These are phyloP conservation scores for Kitagawia praeruptora DNA, from an alignment of 129 eudicot species.

Conservation along the genomic window DNA sequence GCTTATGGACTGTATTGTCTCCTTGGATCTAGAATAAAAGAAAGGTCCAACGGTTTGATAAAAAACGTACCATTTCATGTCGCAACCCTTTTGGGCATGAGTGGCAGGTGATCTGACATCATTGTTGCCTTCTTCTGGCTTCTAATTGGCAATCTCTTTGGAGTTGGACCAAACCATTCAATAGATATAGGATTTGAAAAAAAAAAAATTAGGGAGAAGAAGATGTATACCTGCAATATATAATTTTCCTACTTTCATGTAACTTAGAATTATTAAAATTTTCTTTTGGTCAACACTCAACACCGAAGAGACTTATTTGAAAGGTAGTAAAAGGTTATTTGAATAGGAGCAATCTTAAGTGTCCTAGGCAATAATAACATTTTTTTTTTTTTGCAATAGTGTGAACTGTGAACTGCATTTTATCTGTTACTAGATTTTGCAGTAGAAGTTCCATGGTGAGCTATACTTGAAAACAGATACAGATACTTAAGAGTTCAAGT, in stretches of 20 bases:
- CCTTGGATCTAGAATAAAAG: neutral
- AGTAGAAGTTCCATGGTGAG: neutral
- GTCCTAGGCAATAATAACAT: neutral
- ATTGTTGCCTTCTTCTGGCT: neutral
- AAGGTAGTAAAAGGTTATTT: neutral
- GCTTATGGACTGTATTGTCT: neutral
- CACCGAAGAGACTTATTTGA: neutral
- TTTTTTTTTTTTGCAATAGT: neutral
- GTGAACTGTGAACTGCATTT: neutral
- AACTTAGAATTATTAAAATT: neutral
- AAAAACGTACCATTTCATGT: neutral
- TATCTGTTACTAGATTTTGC: neutral
- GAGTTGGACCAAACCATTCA: neutral
- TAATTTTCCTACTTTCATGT: neutral
- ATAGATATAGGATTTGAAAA: neutral
- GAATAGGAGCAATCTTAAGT: neutral
- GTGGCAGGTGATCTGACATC: neutral
- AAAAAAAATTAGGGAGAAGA: too few relatives aligned
- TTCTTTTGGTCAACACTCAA: neutral
- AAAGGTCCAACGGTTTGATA: neutral
- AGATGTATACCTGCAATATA: neutral
- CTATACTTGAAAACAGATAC: neutral
- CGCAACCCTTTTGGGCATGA: neutral
- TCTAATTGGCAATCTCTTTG: neutral
- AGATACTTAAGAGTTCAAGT: neutral